phyloP scores from a whole-genome alignment of 2,329 filamentous ascomycete species.

The Fusarium sacchari region DNA sequence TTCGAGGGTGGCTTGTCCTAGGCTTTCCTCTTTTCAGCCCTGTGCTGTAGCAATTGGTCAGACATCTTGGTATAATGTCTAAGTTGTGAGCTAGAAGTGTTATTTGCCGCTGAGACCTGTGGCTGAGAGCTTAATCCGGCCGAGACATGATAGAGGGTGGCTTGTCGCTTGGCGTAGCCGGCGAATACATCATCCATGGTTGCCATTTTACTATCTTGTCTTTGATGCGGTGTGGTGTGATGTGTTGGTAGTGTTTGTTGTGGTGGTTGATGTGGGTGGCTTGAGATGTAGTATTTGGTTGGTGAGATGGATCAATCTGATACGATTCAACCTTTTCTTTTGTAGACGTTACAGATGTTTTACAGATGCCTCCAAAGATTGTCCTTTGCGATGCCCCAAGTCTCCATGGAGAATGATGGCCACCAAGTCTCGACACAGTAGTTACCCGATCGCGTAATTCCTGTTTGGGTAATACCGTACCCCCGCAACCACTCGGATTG shows the following conservation, averaged over 20 bases:
- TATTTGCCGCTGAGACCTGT: too few relatives aligned
- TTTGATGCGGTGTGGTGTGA: not conserved
- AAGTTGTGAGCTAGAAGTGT: too few relatives aligned
- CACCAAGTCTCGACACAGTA: not conserved
- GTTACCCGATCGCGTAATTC: constrained; percentile 7
- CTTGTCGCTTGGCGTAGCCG: constrained; percentile 46
- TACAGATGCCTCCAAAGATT: accelerated
- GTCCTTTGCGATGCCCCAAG: accelerated
- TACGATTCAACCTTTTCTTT: not conserved
- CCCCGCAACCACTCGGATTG: not conserved
- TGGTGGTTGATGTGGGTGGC: not conserved
- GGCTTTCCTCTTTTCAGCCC: too few relatives aligned
- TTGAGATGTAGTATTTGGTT: not conserved
- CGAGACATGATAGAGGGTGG: too few relatives aligned
- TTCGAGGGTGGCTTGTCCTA: constrained; percentile 42
- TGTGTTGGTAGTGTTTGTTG: not conserved
- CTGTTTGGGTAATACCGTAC: not conserved
- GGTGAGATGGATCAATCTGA: not conserved
- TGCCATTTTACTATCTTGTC: constrained; percentile 46
- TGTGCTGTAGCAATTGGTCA: too few relatives aligned
- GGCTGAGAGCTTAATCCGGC: too few relatives aligned
- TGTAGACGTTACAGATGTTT: not conserved
- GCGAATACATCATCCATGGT: constrained; percentile 56
- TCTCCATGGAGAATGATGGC: not conserved
- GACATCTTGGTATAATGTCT: too few relatives aligned